phyloP scores from a whole-genome alignment of 148 eudicot species.

The Euryodendron excelsum region DNA sequence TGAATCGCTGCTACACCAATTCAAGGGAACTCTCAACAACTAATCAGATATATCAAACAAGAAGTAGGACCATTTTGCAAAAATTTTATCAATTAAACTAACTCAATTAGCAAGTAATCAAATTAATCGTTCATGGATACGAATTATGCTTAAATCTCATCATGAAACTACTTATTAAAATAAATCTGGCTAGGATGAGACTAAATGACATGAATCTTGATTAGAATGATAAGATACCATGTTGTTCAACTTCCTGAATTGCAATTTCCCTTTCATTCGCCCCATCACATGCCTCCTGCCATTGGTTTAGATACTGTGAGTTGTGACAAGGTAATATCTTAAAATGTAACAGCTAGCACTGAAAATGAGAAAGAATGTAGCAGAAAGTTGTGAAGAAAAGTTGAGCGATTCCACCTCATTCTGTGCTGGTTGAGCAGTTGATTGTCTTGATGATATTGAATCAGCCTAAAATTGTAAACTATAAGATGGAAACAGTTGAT shows the following conservation, averaged over 20 bases:
- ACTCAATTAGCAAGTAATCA: background rate
- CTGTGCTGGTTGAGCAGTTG: slow-evolving; percentile 19
- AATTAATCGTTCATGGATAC: background rate
- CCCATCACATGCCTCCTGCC: slow-evolving; percentile 32
- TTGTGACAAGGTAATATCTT: background rate
- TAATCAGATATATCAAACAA: background rate
- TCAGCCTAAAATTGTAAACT: slow-evolving; percentile 28
- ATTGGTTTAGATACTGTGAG: slow-evolving; percentile 27
- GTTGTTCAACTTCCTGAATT: slow-evolving; percentile 14
- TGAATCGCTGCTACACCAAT: background rate
- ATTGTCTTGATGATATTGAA: slow-evolving; percentile 34
- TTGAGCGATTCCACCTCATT: slow-evolving; percentile 20
- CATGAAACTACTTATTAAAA: background rate
- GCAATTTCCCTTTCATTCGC: slow-evolving; percentile 23
- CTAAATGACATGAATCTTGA: background rate
- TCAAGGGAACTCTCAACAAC: background rate
- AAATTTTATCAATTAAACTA: background rate
- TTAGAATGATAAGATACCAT: slow-evolving; percentile 9
- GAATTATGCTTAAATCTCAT: background rate
- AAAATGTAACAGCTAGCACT: background rate
- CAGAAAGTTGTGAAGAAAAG: background rate
- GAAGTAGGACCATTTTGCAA: background rate
- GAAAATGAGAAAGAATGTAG: background rate
- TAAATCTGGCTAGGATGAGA: background rate
- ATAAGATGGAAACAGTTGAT: background rate